Evolutionary conservation across 2,329 filamentous ascomycete species (phyloP).

Genomic region (Aspergillaceae sp.): DNA sequence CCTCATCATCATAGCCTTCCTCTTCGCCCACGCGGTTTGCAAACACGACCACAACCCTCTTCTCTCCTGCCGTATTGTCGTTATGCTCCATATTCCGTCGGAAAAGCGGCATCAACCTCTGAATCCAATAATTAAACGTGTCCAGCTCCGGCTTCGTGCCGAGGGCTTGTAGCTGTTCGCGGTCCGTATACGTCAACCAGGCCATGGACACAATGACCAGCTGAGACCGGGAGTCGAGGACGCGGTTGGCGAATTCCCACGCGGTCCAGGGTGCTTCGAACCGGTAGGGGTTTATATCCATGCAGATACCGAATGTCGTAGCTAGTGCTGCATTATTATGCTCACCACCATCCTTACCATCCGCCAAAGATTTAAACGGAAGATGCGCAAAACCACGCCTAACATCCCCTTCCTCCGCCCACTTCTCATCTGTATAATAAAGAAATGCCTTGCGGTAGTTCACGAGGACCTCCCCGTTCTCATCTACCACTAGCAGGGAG

Average conservation of each 20-base stretch:
- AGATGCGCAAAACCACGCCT: conserved; percentile 24
- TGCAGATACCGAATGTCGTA: conserved; percentile 43
- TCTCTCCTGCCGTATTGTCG: conserved; percentile 10
- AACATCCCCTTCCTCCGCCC: conserved; percentile 48
- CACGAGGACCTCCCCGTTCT: conserved; percentile 44
- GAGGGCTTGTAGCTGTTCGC: conserved; percentile 40
- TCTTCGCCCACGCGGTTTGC: conserved; percentile 41
- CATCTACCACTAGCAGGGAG: conserved; percentile 49
- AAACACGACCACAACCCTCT: conserved; percentile 38
- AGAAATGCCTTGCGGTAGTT: conserved; percentile 59
- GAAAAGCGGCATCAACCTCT: conserved; percentile 48
- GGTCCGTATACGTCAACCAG: conserved; percentile 48
- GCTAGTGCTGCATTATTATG: conserved; percentile 20
- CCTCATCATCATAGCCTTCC: conserved; percentile 18
- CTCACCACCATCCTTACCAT: neutral
- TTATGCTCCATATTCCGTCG: conserved; percentile 22
- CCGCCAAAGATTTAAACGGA: conserved; percentile 5
- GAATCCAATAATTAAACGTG: conserved; percentile 56
- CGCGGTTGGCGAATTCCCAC: conserved; percentile 54
- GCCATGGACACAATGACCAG: conserved; percentile 56
- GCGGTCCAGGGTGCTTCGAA: conserved; percentile 50
- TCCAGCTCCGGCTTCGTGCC: conserved; percentile 46
- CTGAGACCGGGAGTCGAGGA: conserved; percentile 40
- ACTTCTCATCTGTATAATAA: conserved; percentile 59
- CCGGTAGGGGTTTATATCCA: conserved; percentile 55